Evolutionary conservation across 2,329 filamentous ascomycete species (phyloP).

Genomic region (Xylariaceae sp.): DNA sequence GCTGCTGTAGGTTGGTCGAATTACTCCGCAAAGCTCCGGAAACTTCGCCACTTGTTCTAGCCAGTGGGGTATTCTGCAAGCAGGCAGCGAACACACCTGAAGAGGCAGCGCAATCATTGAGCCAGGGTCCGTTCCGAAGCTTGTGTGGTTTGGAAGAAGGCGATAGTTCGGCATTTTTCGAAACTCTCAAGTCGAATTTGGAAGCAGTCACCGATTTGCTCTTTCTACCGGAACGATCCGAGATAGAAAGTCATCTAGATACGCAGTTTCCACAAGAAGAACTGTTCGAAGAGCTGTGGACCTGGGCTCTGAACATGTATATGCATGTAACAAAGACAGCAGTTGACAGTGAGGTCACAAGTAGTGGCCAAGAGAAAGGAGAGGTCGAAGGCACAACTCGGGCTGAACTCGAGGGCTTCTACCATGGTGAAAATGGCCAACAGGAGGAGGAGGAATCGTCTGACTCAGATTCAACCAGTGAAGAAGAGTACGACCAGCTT

Average conservation of each 20-base stretch:
- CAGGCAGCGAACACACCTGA: constrained; percentile 1
- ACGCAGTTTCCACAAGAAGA: constrained; percentile 11
- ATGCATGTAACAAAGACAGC: constrained; percentile 6
- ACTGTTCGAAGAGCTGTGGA: constrained; percentile 19
- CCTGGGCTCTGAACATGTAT: constrained; percentile 24
- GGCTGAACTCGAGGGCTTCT: constrained; percentile 14
- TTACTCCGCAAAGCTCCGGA: constrained; percentile 12
- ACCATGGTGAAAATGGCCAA: constrained; percentile 14
- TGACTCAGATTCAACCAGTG: constrained; percentile 19
- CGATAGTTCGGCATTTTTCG: neutral
- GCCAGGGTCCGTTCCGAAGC: constrained; percentile 22
- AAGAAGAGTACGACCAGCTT: constrained; percentile 23
- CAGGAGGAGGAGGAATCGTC: constrained; percentile 1
- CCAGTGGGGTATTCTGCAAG: constrained; percentile 26
- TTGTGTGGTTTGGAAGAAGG: constrained; percentile 14
- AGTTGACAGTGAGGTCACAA: neutral
- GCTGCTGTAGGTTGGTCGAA: constrained; percentile 22
- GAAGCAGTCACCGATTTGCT: constrained; percentile 13
- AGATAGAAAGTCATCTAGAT: constrained; percentile 12
- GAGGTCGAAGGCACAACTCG: neutral
- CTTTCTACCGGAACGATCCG: neutral
- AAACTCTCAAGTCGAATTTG: constrained; percentile 14
- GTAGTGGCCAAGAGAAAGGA: neutral
- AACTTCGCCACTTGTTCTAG: constrained; percentile 17
- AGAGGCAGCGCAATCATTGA: constrained; percentile 13